These are phyloP conservation scores for Tillandsia leiboldiana DNA, from an alignment of 176 grass and related monocot genomes.

Conservation along the genomic window DNA sequence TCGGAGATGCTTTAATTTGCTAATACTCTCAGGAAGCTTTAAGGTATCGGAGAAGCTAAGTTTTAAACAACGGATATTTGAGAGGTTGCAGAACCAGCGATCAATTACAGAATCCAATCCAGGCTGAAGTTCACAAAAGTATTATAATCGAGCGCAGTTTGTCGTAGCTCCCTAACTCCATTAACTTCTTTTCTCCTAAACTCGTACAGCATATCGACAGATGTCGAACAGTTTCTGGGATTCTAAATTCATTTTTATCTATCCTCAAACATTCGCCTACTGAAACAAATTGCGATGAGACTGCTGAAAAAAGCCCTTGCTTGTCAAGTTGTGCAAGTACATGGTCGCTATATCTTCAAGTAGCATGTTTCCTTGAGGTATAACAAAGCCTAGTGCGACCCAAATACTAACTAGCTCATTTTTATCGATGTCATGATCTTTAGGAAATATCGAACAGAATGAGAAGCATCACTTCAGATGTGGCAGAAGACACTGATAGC, in stretches of 20 bases:
- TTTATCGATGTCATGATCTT: slow-evolving; percentile 10
- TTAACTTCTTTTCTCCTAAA: not conserved
- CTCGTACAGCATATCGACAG: not conserved
- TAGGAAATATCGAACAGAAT: slow-evolving; percentile 40
- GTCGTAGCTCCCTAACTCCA: not conserved
- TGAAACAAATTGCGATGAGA: slow-evolving; percentile 20
- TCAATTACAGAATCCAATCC: no score
- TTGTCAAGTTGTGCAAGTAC: slow-evolving; percentile 22
- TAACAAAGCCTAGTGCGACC: slow-evolving; percentile 37
- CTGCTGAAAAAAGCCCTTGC: slow-evolving; percentile 50
- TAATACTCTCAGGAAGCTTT: no score
- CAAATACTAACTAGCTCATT: slow-evolving; percentile 30
- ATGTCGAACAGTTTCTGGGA: not conserved
- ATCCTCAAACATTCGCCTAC: not conserved
- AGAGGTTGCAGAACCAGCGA: no score
- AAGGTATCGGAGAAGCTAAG: no score
- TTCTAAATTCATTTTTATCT: not conserved
- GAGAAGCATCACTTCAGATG: slow-evolving; percentile 45
- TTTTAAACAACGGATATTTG: no score
- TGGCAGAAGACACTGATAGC: slow-evolving; percentile 30
- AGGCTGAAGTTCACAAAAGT: not conserved
- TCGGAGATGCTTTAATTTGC: no score
- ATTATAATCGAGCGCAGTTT: not conserved
- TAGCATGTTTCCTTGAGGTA: not conserved
- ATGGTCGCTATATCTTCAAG: slow-evolving; percentile 21